Base-by-base conservation (phyloP, 2,329 filamentous ascomycete species). In the Ophiostoma pallidulum region DNA sequence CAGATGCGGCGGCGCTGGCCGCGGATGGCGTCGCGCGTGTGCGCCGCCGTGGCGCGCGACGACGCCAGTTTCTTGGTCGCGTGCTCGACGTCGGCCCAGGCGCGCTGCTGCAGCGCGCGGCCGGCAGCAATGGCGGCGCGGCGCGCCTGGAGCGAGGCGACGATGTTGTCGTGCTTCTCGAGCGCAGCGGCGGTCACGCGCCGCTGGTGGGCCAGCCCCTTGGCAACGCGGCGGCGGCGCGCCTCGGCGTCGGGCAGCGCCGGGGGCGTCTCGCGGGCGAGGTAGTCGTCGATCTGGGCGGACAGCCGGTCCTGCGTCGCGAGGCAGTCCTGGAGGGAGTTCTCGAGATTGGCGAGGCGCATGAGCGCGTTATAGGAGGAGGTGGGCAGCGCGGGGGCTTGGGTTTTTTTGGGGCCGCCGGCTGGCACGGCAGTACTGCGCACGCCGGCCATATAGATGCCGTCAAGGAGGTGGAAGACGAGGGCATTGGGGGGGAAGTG, bases 1-100 rank as follows among this genome's bases (percentile, higher is more conserved):
- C 88, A 90, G 47, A 97, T 86, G 31, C 92, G 83, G 13, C 90
- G 80, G 19, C 90, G 78, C 63, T 97, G 92, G n/a, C 85, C 87
- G 49, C 75, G 79, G n/a, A 88, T 84, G 18, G 80, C 77, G 43
- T 83, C 79, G 36, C 72, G 71, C 0, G 77, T 80, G 41, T 73
- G 65, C 4, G 71, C 68, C 1, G 84, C 64, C 1, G 82, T 67
- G 5, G 69, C 64, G 31, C 71, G 71, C 12, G 78, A 80, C 1
- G 75, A 66, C 0, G 67, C 61, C 28, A 91, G 68, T 54, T 81
- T 78, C 29, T 75, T 68, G 41, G 70, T 67, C 8, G 78, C 82
- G 53, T 80, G 73, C 12, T 71, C 66, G 7, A 92, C 75, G 55
- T 86, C 78, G 7, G 69, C 68, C 4, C 75, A 71, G 0, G 78